Base-by-base conservation (phyloP, 2,329 filamentous ascomycete species). In the Colletotrichum sp. region DNA sequence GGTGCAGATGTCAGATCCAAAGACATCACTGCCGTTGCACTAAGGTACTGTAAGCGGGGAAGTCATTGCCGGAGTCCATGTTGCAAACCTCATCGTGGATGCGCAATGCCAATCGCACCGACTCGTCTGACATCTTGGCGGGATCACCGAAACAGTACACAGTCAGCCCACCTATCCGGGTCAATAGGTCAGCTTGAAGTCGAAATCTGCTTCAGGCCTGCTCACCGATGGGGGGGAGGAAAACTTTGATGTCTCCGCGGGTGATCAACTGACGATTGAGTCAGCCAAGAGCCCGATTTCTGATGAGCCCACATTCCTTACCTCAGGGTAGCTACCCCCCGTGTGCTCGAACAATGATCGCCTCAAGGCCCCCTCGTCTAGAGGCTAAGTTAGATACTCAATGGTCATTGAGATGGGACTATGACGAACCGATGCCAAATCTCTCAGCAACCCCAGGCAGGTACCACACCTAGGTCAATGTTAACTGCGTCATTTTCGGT, bases 71-170 rank as follows among this genome's bases (percentile, higher is more conserved):
- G 15, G n/a, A 8, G 21, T 26, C 32, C 43, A 32, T 15, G 48
- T 34, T 71, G 76, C 84, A 78, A 82, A 90, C 90, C 87, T 92
- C 91, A 79, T 92, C 91, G 78, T 92, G 97, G 63, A 99, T 93
- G 79, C 97, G 93, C 75, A 99, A 88, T 16, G 97, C 95, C 57
- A 99, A 89, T 76, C 91, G 92, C 72, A 93, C 93, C 70, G 93
- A 94, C 63, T 95, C 93, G 82, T 99, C 95, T 7, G 95, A 95
- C 92, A 99, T 97, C 83, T 97, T 98, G 70, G 95, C 94, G 24
- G 96, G 96, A 80, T 98, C 96, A 60, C 97, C 97, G 83, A 99
- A 99, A 85, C 95, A 97, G 86, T 99, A 99, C 10, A 99, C 97
- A 0, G 97, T 99, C 79, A 99, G 87, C 10, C 96, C 97, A 73